phyloP scores from a whole-genome alignment of 257 asterid species.

The Solanum dulcamara region DNA sequence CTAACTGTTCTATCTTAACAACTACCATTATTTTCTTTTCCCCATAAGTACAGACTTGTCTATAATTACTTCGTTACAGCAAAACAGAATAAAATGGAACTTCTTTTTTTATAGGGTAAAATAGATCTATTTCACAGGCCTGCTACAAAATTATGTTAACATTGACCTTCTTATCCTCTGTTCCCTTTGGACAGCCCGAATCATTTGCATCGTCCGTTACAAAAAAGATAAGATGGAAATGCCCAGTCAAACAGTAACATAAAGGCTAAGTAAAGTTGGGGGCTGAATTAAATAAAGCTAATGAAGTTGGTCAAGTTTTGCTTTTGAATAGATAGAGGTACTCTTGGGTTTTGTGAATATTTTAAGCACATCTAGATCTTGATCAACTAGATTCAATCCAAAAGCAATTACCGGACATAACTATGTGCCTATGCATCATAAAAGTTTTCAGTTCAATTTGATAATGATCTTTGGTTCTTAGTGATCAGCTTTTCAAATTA shows the following conservation, averaged over 20 bases:
- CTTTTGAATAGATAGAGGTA: neutral
- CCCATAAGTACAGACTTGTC: neutral
- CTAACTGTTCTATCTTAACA: neutral
- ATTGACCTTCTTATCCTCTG: neutral
- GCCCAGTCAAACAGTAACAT: neutral
- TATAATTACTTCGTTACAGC: no score
- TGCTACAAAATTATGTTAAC: neutral
- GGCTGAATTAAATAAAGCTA: neutral
- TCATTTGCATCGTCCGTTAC: neutral
- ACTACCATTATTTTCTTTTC: neutral
- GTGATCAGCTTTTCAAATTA: neutral
- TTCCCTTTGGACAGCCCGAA: neutral
- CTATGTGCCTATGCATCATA: neutral
- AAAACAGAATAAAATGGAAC: neutral
- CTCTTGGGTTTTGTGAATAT: neutral
- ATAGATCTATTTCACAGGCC: neutral
- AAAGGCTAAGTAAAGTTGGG: neutral
- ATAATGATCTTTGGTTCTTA: neutral
- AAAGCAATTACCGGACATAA: neutral
- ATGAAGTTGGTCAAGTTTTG: neutral
- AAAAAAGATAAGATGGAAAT: neutral
- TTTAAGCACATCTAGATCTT: neutral
- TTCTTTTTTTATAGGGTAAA: neutral
- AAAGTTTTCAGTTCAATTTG: neutral
- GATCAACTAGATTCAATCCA: neutral